Evolutionary conservation across 495 filamentous ascomycete genomes (phyloP).

Genomic region (Corynascus novoguineensis): DNA sequence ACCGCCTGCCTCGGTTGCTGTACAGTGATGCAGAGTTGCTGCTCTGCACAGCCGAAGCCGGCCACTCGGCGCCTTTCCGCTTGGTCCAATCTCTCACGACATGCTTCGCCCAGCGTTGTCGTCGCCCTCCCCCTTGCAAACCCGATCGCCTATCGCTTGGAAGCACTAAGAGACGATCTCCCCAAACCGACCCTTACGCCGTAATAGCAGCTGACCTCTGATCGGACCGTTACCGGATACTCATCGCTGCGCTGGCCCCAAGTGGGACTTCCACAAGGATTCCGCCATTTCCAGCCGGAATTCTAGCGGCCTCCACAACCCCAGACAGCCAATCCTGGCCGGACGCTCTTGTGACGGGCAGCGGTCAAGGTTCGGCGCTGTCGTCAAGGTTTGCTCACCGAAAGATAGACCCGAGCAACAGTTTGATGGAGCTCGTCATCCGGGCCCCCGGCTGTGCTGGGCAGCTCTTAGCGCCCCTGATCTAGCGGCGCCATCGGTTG

Average conservation of each 20-base stretch:
- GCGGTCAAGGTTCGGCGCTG: conserved; percentile 13
- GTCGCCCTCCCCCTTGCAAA: no score
- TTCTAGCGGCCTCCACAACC: conserved; percentile 18
- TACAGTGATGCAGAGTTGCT: neutral
- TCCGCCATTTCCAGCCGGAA: neutral
- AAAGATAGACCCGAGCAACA: conserved; percentile 2
- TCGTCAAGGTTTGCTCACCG: conserved; percentile 18
- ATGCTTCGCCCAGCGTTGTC: no score
- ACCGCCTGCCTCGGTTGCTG: no score
- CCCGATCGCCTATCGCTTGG: neutral
- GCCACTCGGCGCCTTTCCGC: neutral
- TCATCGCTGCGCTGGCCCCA: conserved; percentile 4
- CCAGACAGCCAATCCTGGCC: conserved; percentile 15
- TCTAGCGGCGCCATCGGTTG: conserved; percentile 6
- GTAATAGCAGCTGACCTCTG: neutral
- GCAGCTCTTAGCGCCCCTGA: neutral
- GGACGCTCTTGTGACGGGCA: conserved; percentile 8
- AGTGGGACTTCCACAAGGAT: conserved; percentile 13
- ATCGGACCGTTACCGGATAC: conserved; percentile 30
- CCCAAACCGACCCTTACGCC: neutral
- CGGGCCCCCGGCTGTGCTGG: neutral
- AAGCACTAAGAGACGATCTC: neutral
- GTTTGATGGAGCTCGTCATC: conserved; percentile 14
- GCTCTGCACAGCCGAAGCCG: neutral
- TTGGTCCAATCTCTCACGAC: neutral